phyloP scores from a whole-genome alignment of 129 eudicot genomes.

The sunflower (Helianthus annuus) region HanXRQr2.0-SUNRISE NC_035433.2:125325445-125325944 shows the following conservation, averaged over 20 bases:
- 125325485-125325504: constrained; percentile 93
- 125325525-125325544: constrained; percentile 88
- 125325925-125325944: neutral
- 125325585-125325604: neutral
- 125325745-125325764: constrained; percentile 96
- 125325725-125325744: constrained; percentile 93
- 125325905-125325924: neutral
- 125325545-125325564: constrained; percentile 63
- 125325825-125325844: constrained; percentile 86
- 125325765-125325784: constrained; percentile 99
- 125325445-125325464: neutral
- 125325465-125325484: neutral
- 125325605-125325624: neutral
- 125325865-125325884: neutral
- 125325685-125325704: constrained; percentile 94
- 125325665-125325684: constrained; percentile 87
- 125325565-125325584: no score
- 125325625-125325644: neutral
- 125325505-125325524: constrained; percentile 95
- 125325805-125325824: constrained; percentile 99
- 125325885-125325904: neutral
- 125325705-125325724: constrained; percentile 94
- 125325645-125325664: constrained; percentile 71
- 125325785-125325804: constrained; percentile 87
- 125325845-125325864: neutral